phyloP scores from a whole-genome alignment of 2,329 filamentous ascomycete genomes.

The Fusarium floridanum region DNA sequence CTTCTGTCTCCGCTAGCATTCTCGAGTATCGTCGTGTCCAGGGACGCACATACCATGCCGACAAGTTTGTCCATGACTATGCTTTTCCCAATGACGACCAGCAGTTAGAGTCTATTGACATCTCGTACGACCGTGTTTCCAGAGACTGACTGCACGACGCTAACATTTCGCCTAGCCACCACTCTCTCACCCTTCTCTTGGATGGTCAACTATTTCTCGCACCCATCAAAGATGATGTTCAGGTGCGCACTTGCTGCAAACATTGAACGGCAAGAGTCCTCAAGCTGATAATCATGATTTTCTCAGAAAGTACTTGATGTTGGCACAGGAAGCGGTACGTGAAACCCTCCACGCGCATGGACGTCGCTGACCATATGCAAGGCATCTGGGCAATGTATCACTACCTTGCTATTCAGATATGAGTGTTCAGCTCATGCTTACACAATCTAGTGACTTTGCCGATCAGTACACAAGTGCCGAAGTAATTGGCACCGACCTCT shows the following conservation, averaged over 20 bases:
- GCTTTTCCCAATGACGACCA: conserved; percentile 14
- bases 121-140: conserved; percentile 1
- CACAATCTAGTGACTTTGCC: conserved; percentile 11
- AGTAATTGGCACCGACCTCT: conserved; percentile 20
- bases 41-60: conserved; percentile 14
- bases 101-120: conserved; percentile 18
- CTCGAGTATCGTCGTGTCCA: conserved; percentile 27
- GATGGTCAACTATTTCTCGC: conserved; percentile 16
- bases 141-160: background rate
- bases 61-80: conserved; percentile 4
- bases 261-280: too few relatives aligned
- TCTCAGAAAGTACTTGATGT: conserved; percentile 33
- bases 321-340: conserved; percentile 37
- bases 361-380: background rate
- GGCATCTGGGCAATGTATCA: conserved; percentile 24
- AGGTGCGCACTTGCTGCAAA: background rate
- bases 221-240: conserved; percentile 11
- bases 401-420: background rate
- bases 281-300: background rate
- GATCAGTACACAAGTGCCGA: conserved; percentile 15
- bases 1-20: conserved; percentile 17
- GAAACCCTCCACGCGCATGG: background rate
- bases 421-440: background rate
- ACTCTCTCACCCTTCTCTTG: conserved; percentile 20
- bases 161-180: conserved; percentile 3